Evolutionary conservation across 2,329 filamentous ascomycete genomes (phyloP).

Genomic region (Diplodia corticola): DNA sequence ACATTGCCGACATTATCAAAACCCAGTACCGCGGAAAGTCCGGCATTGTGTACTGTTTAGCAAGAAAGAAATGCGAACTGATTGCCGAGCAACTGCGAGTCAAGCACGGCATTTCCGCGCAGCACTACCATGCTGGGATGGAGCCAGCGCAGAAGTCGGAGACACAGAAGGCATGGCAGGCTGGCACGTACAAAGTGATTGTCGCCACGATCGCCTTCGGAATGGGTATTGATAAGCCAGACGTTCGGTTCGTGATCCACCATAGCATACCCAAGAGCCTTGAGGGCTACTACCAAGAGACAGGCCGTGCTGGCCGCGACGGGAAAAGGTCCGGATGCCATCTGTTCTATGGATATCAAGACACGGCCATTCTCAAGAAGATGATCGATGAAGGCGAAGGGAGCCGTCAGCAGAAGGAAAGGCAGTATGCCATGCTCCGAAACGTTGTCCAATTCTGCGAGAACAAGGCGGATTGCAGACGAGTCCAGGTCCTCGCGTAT

Average conservation of each 20-base stretch:
- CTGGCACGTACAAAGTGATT: slow-evolving; percentile 77
- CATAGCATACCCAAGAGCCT: slow-evolving; percentile 90
- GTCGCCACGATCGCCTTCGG: slow-evolving; percentile 98
- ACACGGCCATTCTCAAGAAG: slow-evolving; percentile 70
- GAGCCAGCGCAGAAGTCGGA: slow-evolving; percentile 64
- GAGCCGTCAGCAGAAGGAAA: slow-evolving; percentile 59
- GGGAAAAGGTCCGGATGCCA: slow-evolving; percentile 85
- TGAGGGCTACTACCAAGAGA: slow-evolving; percentile 98
- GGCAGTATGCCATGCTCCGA: slow-evolving; percentile 81
- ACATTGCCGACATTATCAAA: slow-evolving; percentile 67
- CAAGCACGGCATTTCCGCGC: slow-evolving; percentile 66
- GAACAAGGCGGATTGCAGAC: slow-evolving; percentile 82
- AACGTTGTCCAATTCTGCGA: slow-evolving; percentile 86
- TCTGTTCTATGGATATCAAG: slow-evolving; percentile 80
- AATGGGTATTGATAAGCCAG: slow-evolving; percentile 99
- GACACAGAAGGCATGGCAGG: slow-evolving; percentile 82
- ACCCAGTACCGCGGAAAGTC: slow-evolving; percentile 68
- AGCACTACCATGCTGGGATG: slow-evolving; percentile 85
- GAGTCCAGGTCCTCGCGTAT: slow-evolving; percentile 86
- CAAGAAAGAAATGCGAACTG: slow-evolving; percentile 77
- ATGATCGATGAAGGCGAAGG: slow-evolving; percentile 85
- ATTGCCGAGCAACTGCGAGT: slow-evolving; percentile 69
- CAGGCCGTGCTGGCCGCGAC: slow-evolving; percentile 89
- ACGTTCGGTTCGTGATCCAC: slow-evolving; percentile 96
- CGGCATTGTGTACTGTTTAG: slow-evolving; percentile 92